A percentile compares a stretch with the other conserved stretches of the same genome.
phyloP scores from a whole-genome alignment of 331 rosid genomes.

The Spiraea crenata region DNA sequence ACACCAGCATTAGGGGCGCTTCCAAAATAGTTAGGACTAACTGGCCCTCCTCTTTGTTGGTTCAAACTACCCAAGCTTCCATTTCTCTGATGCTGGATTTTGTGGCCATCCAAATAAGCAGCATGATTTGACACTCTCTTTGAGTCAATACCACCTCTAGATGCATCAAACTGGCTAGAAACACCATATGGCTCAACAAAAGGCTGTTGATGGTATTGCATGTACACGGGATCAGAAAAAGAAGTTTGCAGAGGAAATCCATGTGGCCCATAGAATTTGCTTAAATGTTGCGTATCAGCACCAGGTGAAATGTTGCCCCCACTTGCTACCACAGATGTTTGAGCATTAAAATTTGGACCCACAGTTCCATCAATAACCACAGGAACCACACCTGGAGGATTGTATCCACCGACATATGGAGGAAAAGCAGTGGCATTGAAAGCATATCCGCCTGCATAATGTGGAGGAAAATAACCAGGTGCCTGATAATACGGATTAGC shows the following conservation, averaged over 20 bases:
- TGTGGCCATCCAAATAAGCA: slow-evolving; percentile 51
- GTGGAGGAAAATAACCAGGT: slow-evolving; percentile 48
- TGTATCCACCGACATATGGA: slow-evolving; percentile 62
- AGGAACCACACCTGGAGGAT: slow-evolving; percentile 59
- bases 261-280: slow-evolving; percentile 68
- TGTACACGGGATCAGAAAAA: slow-evolving; percentile 58
- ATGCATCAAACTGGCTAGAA: slow-evolving; percentile 52
- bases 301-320: slow-evolving; percentile 54
- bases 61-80: slow-evolving; percentile 28
- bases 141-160: slow-evolving; percentile 45
- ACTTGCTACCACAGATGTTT: slow-evolving; percentile 51
- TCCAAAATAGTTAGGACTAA: slow-evolving; percentile 39
- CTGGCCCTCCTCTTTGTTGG: slow-evolving; percentile 33
- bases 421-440: slow-evolving; percentile 49
- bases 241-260: slow-evolving; percentile 60
- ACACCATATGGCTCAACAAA: slow-evolving; percentile 54
- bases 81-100: slow-evolving; percentile 46
- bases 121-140: slow-evolving; percentile 41
- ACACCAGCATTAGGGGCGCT: slow-evolving; percentile 46
- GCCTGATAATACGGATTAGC: slow-evolving; percentile 65
- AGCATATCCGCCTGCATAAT: slow-evolving; percentile 58
- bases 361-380: slow-evolving; percentile 61
- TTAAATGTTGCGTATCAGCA: slow-evolving; percentile 54
- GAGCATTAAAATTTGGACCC: slow-evolving; percentile 52
- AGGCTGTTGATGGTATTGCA: slow-evolving; percentile 66